A percentile compares a stretch with the other conserved stretches of the same genome.
These are phyloP conservation scores for Panicum hallii DNA, from an alignment of 202 grass and related monocot species.

Conservation along the genomic window DNA sequence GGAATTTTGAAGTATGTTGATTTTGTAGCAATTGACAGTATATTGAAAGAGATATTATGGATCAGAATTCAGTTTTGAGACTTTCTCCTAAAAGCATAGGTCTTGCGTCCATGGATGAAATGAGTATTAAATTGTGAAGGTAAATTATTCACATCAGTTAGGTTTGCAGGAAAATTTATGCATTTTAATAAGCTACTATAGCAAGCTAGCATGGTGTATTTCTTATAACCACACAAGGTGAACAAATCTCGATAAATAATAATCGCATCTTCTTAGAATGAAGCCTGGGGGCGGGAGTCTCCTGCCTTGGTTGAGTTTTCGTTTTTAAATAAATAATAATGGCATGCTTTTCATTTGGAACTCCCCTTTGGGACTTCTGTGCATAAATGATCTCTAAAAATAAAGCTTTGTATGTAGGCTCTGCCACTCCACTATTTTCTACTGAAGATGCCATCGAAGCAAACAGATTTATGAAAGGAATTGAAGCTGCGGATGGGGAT, in stretches of 20 bases:
- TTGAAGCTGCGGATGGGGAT: slow-evolving; percentile 49
- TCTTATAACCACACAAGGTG: neutral
- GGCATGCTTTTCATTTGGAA: neutral
- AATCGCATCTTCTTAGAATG: too few species aligned
- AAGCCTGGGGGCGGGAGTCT: too few species aligned
- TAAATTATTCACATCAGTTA: neutral
- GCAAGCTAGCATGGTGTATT: neutral
- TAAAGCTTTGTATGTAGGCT: slow-evolving; percentile 55
- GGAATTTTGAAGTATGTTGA: neutral
- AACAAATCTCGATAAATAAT: neutral
- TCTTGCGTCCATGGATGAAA: too few species aligned
- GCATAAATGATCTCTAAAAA: neutral
- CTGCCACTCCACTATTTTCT: slow-evolving; percentile 88
- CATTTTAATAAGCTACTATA: neutral
- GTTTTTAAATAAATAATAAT: neutral
- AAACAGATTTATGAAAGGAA: slow-evolving; percentile 77
- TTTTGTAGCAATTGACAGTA: neutral
- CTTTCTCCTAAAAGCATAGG: too few species aligned
- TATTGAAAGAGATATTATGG: neutral
- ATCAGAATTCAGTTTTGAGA: too few species aligned
- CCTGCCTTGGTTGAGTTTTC: neutral
- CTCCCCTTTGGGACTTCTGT: slow-evolving; percentile 13
- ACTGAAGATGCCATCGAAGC: slow-evolving; percentile 72
- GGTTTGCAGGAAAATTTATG: neutral
- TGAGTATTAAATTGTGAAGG: neutral